Evolutionary conservation across 1,139 yeast genomes (phyloP).

Genomic region (Geotrichum carabidarum): DNA sequence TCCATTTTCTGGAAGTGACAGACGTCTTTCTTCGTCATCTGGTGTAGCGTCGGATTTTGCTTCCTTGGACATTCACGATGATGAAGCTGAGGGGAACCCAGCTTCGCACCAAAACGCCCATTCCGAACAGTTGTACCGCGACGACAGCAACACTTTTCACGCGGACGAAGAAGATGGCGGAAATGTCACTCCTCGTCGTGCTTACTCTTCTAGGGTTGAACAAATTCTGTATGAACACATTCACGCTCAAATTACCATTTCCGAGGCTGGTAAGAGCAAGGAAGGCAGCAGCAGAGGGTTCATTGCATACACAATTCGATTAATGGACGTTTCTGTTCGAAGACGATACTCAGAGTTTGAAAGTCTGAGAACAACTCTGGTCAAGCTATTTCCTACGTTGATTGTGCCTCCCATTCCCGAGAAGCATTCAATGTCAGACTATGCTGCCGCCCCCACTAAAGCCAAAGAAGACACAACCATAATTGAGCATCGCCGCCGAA

Average conservation of each 20-base stretch:
- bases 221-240: conserved; percentile 36
- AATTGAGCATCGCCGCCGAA: conserved; percentile 64
- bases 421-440: conserved; percentile 60
- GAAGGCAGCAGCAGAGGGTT: conserved; percentile 71
- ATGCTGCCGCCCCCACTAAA: conserved; percentile 51
- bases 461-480: conserved; percentile 51
- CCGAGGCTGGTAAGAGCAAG: conserved; percentile 71
- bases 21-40: conserved; percentile 21
- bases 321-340: conserved; percentile 57
- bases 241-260: conserved; percentile 49
- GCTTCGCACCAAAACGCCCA: background rate
- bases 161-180: conserved; percentile 11
- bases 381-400: conserved; percentile 72
- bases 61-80: conserved; percentile 12
- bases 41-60: conserved; percentile 18
- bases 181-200: conserved; percentile 6
- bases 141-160: background rate
- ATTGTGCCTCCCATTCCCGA: conserved; percentile 94
- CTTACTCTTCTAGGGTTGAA: conserved; percentile 37
- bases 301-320: conserved; percentile 72
- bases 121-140: background rate
- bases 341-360: conserved; percentile 92
- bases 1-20: conserved; percentile 41
- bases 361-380: conserved; percentile 62
- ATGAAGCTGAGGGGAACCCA: background rate